phyloP scores from a whole-genome alignment of 768 basidiomycete species.

The Lactarius quietus region DNA sequence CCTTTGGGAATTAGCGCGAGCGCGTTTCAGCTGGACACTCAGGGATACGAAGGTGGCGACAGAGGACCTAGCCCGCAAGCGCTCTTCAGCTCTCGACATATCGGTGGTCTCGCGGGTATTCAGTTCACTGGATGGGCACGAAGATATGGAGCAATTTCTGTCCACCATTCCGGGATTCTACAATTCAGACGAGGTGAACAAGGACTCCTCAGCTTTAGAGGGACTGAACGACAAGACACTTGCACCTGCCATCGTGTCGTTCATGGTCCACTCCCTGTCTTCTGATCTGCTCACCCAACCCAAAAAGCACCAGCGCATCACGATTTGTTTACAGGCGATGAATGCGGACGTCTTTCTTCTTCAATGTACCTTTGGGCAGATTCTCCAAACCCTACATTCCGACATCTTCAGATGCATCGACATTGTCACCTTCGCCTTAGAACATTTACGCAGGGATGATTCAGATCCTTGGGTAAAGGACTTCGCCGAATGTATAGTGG shows the following conservation, averaged over 20 bases:
- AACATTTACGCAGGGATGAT: neutral
- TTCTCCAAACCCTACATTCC: neutral
- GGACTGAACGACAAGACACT: neutral
- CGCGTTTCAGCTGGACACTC: neutral
- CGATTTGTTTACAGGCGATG: neutral
- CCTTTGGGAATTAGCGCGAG: neutral
- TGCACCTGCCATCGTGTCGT: neutral
- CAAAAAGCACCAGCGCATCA: neutral
- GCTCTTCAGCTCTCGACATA: neutral
- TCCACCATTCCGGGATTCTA: neutral
- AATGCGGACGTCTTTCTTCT: neutral
- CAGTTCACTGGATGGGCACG: neutral
- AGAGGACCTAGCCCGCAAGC: neutral
- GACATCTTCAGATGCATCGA: neutral
- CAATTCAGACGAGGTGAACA: neutral
- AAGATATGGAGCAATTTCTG: constrained; percentile 3
- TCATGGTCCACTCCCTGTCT: neutral
- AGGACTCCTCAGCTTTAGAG: neutral
- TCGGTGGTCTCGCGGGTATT: neutral
- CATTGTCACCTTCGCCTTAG: neutral
- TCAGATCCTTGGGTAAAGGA: neutral
- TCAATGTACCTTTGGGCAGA: neutral
- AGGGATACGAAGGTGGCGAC: neutral
- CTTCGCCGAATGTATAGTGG: constrained; percentile 5
- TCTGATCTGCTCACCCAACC: neutral